Evolutionary conservation across 1,284 basidiomycete genomes (phyloP).

Genomic region (Fomitopsis betulina): DNA sequence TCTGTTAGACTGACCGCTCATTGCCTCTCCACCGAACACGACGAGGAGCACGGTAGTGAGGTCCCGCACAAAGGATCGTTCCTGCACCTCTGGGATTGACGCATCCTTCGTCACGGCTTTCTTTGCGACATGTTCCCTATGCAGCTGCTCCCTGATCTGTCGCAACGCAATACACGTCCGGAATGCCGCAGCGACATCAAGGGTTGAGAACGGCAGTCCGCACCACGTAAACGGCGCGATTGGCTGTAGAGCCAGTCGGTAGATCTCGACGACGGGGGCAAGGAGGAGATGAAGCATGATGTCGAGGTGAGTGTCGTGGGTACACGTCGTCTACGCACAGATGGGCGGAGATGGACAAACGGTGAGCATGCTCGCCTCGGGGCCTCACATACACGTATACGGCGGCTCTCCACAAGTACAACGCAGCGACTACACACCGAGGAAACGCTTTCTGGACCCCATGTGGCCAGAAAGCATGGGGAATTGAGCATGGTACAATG

Average conservation of each 20-base stretch:
- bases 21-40: constrained; percentile 70
- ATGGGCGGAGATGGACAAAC: background rate
- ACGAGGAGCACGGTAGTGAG: constrained; percentile 54
- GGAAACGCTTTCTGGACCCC: too few species aligned
- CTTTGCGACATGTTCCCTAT: constrained; percentile 36
- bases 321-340: background rate
- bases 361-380: background rate
- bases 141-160: constrained; percentile 53
- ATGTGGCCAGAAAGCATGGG: background rate
- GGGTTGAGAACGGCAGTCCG: constrained; percentile 49
- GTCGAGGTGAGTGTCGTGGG: background rate
- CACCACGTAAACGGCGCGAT: constrained; percentile 67
- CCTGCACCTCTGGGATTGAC: constrained; percentile 33
- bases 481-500: constrained; percentile 32
- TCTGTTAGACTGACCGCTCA: constrained; percentile 42
- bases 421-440: too few species aligned
- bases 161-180: constrained; percentile 65
- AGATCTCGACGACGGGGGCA: constrained; percentile 47
- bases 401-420: background rate
- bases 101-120: constrained; percentile 10
- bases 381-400: background rate
- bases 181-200: constrained; percentile 62
- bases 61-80: constrained; percentile 53
- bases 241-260: constrained; percentile 51
- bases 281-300: constrained; percentile 23